Percentiles rank a stretch among this genome's conserved stretches.
phyloP scores from a whole-genome alignment of 352 stramenopile species.

The Chrysophaeum taylorii region DNA sequence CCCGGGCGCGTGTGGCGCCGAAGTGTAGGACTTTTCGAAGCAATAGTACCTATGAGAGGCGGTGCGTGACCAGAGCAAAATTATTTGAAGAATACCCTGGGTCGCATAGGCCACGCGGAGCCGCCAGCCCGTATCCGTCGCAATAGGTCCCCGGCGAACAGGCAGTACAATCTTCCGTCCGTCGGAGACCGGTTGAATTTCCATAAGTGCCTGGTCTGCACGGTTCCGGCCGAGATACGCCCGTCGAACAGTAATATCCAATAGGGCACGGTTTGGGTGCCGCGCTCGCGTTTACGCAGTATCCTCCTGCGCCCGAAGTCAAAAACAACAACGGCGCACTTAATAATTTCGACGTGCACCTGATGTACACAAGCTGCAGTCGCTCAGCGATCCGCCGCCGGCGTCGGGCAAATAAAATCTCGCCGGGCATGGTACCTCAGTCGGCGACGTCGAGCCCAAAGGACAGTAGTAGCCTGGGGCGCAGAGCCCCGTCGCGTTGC shows the following conservation, averaged over 20 bases:
- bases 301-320: no score
- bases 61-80: no score
- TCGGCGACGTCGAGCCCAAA: constrained; percentile 46
- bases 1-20: constrained; percentile 51
- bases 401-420: constrained; percentile 40
- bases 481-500: constrained; percentile 33
- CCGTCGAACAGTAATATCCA: constrained; percentile 55
- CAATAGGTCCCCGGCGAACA: constrained; percentile 80
- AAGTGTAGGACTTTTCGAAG: constrained; percentile 67
- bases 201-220: constrained; percentile 78
- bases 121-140: constrained; percentile 60
- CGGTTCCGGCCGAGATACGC: constrained; percentile 51
- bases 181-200: constrained; percentile 55
- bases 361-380: constrained; percentile 46
- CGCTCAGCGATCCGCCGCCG: constrained; percentile 49
- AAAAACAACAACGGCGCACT: not conserved
- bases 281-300: constrained; percentile 43
- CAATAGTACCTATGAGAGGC: no score
- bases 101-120: constrained; percentile 64
- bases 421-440: constrained; percentile 44
- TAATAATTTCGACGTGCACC: constrained; percentile 22
- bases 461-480: constrained; percentile 68
- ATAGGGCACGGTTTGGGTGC: constrained; percentile 49
- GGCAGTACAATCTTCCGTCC: constrained; percentile 63
- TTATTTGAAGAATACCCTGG: constrained; percentile 77